Evolutionary conservation across 371 early-diverging fungal genomes (phyloP), one percentile per base, ranked within the genome.

Genomic region (Lichtheimia ornata): DNA sequence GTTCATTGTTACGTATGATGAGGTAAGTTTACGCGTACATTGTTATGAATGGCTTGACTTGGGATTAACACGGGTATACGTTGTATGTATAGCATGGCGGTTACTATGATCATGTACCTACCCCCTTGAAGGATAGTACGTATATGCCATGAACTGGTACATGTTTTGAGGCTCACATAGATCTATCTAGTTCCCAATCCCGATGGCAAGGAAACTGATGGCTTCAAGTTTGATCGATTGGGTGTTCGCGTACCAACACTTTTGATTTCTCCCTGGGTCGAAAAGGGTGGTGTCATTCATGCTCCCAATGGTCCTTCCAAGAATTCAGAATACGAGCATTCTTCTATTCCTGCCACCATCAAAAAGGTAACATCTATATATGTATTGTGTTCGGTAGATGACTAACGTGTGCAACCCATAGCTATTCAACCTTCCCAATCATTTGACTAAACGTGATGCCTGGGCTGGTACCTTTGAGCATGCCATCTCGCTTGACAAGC

Each of bases 191-290:
- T 55, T 17, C 71, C 71, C 15, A 66, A 67, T 42, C 74, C 77
- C 18, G 73, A 73, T 58, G 70, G 67, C 27, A 59, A 71, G 41
- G 64, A 53, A 40, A 63, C 57, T 14, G 50, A 45, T 2, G 66
- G 67, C 44, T 73, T 69, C 42, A 47, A 67, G 13, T 74, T 74
- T 52, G 59, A 66, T 51, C 59, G 72, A 41, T 53, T 68, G 61
- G 84, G 84, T 41, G 61, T 78, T 24, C 81, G 84, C 47, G 84
- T 84, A 2, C 84, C 84, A 17, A 70, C 79, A 0, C 56, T 81
- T 50, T 43, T 79, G 17, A 72, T 84, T 51, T 77, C 78, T 6
- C 80, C 84, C 4, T 73, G 74, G 73, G 63, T 80, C 17, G 49
- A 59, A 35, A 74, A 74, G 56, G 83, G 81, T 25, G 52, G 53